A percentile compares a stretch with the other conserved stretches of the same genome.
These are phyloP conservation scores for Tolypocladium paradoxum DNA, from an alignment of 2,329 filamentous ascomycete genomes.

Conservation along the genomic window DNA sequence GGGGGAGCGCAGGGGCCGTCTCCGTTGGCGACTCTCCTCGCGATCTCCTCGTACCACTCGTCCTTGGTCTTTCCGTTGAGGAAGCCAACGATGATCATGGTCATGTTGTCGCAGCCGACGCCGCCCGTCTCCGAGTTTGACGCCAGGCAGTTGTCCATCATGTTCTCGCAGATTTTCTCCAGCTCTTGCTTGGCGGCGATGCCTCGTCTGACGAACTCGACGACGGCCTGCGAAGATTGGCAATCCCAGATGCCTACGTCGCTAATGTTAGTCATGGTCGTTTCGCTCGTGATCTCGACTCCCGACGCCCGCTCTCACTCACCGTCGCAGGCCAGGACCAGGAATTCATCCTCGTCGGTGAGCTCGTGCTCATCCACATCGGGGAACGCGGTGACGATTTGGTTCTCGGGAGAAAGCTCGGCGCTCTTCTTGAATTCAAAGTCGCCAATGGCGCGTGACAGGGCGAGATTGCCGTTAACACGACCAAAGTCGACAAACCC, in stretches of 20 bases:
- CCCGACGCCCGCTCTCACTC: conserved; percentile 22
- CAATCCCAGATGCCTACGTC: conserved; percentile 93
- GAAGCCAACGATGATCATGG: conserved; percentile 84
- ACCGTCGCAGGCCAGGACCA: conserved; percentile 91
- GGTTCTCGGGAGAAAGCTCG: conserved; percentile 91
- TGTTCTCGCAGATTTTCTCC: conserved; percentile 94
- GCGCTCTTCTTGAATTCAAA: conserved; percentile 99
- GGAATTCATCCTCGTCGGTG: conserved; percentile 87
- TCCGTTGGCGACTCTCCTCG: conserved; percentile 85
- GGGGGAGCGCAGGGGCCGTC: conserved; percentile 97
- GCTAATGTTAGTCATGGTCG: not conserved
- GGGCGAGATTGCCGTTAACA: conserved; percentile 93
- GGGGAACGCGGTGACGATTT: conserved; percentile 95
- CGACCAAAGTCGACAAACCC: conserved; percentile 98
- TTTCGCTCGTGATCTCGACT: not conserved
- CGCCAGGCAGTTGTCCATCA: conserved; percentile 99
- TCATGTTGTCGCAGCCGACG: conserved; percentile 99
- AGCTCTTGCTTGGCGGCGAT: conserved; percentile 95
- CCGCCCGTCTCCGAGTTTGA: conserved; percentile 97
- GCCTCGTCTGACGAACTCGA: conserved; percentile 93
- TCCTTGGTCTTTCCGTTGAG: conserved; percentile 88
- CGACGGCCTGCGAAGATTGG: conserved; percentile 92
- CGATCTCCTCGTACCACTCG: conserved; percentile 96
- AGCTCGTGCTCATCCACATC: conserved; percentile 90
- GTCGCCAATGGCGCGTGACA: conserved; percentile 95